These are phyloP conservation scores for Colletotrichum phormii DNA, from an alignment of 2,329 filamentous ascomycete genomes.

Conservation along the genomic window DNA sequence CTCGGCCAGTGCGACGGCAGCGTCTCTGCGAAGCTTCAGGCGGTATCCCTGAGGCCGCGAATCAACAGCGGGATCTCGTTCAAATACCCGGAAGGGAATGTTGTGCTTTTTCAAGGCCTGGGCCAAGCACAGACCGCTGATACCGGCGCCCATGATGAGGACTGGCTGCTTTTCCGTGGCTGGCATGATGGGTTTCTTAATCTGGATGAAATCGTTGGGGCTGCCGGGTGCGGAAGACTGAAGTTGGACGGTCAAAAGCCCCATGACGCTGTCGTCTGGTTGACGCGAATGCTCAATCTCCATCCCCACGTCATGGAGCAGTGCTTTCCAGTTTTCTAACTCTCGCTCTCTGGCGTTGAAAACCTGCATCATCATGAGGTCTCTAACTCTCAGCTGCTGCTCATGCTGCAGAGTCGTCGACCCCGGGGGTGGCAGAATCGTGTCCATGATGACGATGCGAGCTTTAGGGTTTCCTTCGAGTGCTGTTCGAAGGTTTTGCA, in stretches of 20 bases:
- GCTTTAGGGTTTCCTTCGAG: conserved; percentile 39
- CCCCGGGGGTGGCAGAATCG: conserved; percentile 52
- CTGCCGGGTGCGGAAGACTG: background rate
- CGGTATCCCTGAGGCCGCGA: conserved; percentile 74
- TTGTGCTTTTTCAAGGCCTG: conserved; percentile 45
- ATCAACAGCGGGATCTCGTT: conserved; percentile 58
- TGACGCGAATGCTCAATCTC: background rate
- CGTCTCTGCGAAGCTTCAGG: conserved; percentile 56
- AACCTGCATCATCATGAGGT: conserved; percentile 61
- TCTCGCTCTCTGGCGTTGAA: conserved; percentile 61
- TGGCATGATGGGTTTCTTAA: background rate
- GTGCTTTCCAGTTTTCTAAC: conserved; percentile 54
- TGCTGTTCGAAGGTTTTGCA: conserved; percentile 54
- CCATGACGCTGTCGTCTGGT: conserved; percentile 11
- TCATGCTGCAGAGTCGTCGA: conserved; percentile 42
- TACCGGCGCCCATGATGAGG: conserved; percentile 50
- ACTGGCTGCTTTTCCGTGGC: conserved; percentile 37
- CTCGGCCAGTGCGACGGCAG: conserved; percentile 1
- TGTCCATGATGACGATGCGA: conserved; percentile 13
- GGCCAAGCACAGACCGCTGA: conserved; percentile 51
- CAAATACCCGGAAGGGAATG: conserved; percentile 61
- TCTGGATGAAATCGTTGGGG: background rate
- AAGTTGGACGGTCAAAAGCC: background rate
- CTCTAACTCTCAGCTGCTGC: conserved; percentile 38
- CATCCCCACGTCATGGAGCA: conserved; percentile 49